These are phyloP conservation scores for Zhuliangozyma blackwelliae DNA, from an alignment of 1,139 yeast genomes.

Conservation along the genomic window DNA sequence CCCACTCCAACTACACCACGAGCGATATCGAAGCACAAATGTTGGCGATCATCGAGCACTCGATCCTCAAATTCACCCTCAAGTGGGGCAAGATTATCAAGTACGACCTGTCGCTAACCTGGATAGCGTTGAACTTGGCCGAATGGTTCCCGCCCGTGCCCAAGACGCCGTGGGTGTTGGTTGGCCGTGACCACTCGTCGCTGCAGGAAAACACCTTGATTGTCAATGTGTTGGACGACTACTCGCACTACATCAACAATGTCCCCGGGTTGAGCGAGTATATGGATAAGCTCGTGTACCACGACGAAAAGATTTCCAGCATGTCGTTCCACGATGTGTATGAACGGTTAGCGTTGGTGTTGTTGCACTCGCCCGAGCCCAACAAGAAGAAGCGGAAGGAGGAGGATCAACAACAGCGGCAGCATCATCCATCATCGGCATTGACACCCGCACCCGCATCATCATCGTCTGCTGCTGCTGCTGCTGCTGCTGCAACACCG, in stretches of 20 bases:
- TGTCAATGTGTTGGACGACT: conserved; percentile 41
- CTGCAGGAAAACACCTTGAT: conserved; percentile 26
- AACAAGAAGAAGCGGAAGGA: conserved; percentile 3
- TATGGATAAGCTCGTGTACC: conserved; percentile 24
- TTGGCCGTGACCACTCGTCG: conserved; percentile 34
- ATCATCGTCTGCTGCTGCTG: too few relatives aligned
- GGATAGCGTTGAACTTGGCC: conserved; percentile 85
- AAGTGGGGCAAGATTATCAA: conserved; percentile 80
- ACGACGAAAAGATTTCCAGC: conserved; percentile 19
- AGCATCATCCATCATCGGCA: not conserved
- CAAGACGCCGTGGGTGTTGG: conserved; percentile 40
- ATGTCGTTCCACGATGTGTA: conserved; percentile 65
- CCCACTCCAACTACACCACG: conserved; percentile 12
- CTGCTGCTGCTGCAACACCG: not conserved
- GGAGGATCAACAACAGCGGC: conserved; percentile 3
- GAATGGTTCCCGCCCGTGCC: conserved; percentile 80
- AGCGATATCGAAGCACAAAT: conserved; percentile 46
- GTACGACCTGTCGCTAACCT: conserved; percentile 77
- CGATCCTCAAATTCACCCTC: conserved; percentile 58
- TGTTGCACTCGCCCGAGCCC: conserved; percentile 56
- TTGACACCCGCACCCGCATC: conserved; percentile 5
- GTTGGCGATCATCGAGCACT: conserved; percentile 53
- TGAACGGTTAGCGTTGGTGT: conserved; percentile 71
- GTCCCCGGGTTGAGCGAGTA: conserved; percentile 25
- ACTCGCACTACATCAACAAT: conserved; percentile 41